Conservation (phyloP, 257 asterid species). For the Nicotiana benthamiana region DNA sequence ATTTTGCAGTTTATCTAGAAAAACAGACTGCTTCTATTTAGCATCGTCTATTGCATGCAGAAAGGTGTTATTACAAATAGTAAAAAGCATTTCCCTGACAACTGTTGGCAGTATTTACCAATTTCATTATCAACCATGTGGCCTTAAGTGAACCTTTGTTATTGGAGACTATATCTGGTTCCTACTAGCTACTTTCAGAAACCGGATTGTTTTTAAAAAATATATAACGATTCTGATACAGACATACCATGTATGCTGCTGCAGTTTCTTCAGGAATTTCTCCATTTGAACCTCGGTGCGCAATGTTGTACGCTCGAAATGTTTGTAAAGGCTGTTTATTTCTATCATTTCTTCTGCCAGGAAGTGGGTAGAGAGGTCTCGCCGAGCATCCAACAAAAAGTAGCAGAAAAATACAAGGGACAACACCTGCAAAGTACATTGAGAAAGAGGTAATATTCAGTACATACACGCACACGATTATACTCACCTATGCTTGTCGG, state of each 20-base stretch:
- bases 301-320: constrained; percentile 83
- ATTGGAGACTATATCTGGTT: background rate
- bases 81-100: background rate
- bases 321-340: constrained; percentile 68
- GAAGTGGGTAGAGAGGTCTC: constrained; percentile 85
- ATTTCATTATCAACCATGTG: background rate
- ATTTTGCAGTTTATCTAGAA: constrained; percentile 1
- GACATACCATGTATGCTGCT: constrained; percentile 67
- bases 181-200: background rate
- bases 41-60: background rate
- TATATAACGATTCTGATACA: background rate
- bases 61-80: background rate
- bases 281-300: constrained; percentile 98
- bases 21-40: background rate
- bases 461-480: background rate
- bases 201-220: background rate
- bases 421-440: constrained; percentile 43
- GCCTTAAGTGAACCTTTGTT: background rate
- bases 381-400: constrained; percentile 65
- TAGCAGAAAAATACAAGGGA: constrained; percentile 48
- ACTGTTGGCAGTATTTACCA: background rate
- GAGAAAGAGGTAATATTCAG: background rate
- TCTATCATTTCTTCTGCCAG: constrained; percentile 79
- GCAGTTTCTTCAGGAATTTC: constrained; percentile 96
- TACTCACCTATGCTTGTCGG: background rate